phyloP scores from a whole-genome alignment of 1,139 yeast genomes.

The Blastobotrys indianensis region DNA sequence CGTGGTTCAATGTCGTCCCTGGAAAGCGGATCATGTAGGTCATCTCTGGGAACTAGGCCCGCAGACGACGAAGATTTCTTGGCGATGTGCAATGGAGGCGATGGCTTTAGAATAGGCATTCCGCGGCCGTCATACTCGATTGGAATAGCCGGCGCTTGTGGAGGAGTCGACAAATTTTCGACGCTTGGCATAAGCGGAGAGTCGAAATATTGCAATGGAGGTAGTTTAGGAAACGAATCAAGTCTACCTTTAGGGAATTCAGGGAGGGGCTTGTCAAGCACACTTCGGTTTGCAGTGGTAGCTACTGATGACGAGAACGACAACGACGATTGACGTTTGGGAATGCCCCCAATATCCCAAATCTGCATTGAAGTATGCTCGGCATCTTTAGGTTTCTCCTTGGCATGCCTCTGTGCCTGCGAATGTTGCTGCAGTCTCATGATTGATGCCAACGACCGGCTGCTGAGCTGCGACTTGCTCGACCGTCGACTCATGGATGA shows the following conservation, averaged over 20 bases:
- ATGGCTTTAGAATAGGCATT: slow-evolving; percentile 6
- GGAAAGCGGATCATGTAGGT: not conserved
- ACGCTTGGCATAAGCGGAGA: no score
- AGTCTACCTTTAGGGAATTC: no score
- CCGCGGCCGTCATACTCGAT: slow-evolving; percentile 2
- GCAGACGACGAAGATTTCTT: not conserved
- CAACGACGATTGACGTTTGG: slow-evolving; percentile 4
- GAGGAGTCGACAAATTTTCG: no score
- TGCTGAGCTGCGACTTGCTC: not conserved
- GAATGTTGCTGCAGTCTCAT: not conserved
- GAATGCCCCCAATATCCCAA: not conserved
- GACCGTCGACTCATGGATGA: not conserved
- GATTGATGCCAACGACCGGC: not conserved
- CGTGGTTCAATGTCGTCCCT: no score
- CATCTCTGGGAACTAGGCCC: not conserved
- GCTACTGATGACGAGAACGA: slow-evolving; percentile 1
- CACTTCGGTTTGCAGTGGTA: not conserved
- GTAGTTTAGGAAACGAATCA: no score
- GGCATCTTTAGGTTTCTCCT: not conserved
- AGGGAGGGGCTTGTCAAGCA: slow-evolving; percentile 5
- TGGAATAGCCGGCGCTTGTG: not conserved
- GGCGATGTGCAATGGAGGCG: slow-evolving; percentile 7
- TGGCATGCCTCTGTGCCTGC: not conserved
- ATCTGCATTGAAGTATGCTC: not conserved
- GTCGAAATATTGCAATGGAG: no score